These are phyloP conservation scores for Ilex paraguariensis DNA, from an alignment of 305 asterid genomes.

Conservation along the genomic window DNA sequence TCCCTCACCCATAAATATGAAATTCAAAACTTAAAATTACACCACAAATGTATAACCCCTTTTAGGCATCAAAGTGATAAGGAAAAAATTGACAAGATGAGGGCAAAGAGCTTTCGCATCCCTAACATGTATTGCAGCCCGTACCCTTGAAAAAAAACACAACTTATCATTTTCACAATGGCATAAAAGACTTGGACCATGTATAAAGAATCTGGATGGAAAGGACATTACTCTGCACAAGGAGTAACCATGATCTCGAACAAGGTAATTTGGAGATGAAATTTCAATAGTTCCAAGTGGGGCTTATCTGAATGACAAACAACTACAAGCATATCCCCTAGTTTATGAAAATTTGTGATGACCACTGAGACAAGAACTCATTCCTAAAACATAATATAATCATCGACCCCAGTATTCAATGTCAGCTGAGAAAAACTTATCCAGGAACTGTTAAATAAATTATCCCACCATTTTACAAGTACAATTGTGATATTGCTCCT, in stretches of 20 bases:
- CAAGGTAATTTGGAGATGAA: constrained; percentile 96
- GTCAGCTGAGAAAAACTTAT: too few species aligned
- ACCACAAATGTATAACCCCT: constrained; percentile 51
- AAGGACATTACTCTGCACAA: neutral
- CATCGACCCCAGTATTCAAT: neutral
- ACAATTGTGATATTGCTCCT: too few species aligned
- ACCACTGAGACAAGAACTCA: constrained; percentile 94
- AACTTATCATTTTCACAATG: neutral
- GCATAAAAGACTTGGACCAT: constrained; percentile 21
- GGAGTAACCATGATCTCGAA: constrained; percentile 74
- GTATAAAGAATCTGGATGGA: neutral
- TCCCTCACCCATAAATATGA: neutral
- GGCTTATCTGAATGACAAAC: constrained; percentile 94
- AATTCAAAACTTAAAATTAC: neutral
- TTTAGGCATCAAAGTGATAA: constrained; percentile 91
- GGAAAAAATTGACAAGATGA: constrained; percentile 74
- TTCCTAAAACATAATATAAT: constrained; percentile 49
- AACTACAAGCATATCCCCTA: constrained; percentile 80
- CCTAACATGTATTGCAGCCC: constrained; percentile 93
- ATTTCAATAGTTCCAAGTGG: constrained; percentile 92
- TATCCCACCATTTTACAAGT: too few species aligned
- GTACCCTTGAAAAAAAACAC: constrained; percentile 53
- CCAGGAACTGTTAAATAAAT: too few species aligned
- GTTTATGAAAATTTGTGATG: constrained; percentile 63
- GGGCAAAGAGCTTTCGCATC: constrained; percentile 94